Percentiles rank a stretch among this genome's conserved stretches.
Evolutionary conservation across 805 yeast genomes (phyloP).

Genomic region (Sugiyamaella qingdaonensis): DNA sequence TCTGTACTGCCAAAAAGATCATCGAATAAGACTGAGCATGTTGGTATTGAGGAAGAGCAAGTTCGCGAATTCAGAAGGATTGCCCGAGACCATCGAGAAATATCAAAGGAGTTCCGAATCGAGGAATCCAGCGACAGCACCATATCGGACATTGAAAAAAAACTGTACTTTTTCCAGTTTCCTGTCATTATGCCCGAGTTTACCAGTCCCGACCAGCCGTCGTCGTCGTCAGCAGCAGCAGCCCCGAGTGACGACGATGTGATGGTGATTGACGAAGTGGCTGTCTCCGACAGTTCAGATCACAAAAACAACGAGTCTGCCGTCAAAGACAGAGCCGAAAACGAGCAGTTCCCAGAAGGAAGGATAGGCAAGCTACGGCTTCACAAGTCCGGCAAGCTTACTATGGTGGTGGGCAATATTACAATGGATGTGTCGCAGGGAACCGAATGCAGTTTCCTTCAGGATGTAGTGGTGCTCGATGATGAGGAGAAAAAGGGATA

Average conservation of each 20-base stretch:
- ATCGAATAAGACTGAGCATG: not conserved
- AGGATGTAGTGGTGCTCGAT: slow-evolving; percentile 63
- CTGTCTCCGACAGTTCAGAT: not conserved
- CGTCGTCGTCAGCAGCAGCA: slow-evolving; percentile 2
- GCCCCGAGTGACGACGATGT: slow-evolving; percentile 14
- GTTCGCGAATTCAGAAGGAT: slow-evolving; percentile 14
- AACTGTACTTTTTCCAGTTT: slow-evolving; percentile 43
- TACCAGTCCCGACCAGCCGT: slow-evolving; percentile 7
- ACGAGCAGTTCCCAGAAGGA: slow-evolving; percentile 41
- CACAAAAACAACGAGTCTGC: slow-evolving; percentile 1
- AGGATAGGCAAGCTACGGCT: slow-evolving; percentile 67
- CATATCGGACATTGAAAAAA: slow-evolving; percentile 23
- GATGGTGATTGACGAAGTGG: slow-evolving; percentile 11
- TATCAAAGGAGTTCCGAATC: slow-evolving; percentile 19
- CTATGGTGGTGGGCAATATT: slow-evolving; percentile 68
- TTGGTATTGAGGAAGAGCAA: slow-evolving; percentile 17
- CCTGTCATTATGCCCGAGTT: slow-evolving; percentile 45
- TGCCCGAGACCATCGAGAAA: slow-evolving; percentile 15
- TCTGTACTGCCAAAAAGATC: not conserved
- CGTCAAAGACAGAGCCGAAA: slow-evolving; percentile 1
- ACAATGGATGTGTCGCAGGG: slow-evolving; percentile 70
- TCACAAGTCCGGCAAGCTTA: slow-evolving; percentile 79
- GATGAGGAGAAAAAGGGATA: slow-evolving; percentile 41
- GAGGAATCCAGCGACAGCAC: slow-evolving; percentile 9
- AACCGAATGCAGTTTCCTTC: slow-evolving; percentile 61